Evolutionary conservation across 352 stramenopile species (phyloP).

Genomic region (Phytopythium mirpurense): DNA sequence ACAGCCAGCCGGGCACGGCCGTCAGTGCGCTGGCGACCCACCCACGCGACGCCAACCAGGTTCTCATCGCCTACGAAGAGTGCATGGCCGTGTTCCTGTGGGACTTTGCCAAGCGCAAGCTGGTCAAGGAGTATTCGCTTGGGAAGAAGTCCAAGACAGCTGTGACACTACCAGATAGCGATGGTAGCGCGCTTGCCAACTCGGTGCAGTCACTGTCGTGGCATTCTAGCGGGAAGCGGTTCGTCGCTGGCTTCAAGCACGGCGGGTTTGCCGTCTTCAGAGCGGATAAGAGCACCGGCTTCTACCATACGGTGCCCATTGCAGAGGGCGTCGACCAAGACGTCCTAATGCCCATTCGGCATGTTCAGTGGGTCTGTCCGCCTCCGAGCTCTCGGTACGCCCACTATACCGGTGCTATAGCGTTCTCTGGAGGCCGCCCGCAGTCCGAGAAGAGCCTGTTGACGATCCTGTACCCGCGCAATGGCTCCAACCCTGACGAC

Average conservation of each 20-base stretch:
- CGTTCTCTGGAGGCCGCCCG: slow-evolving; percentile 31
- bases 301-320: slow-evolving; percentile 21
- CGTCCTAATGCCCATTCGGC: slow-evolving; percentile 19
- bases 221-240: slow-evolving; percentile 74
- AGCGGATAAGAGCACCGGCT: slow-evolving; percentile 45
- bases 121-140: slow-evolving; percentile 35
- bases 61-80: slow-evolving; percentile 61
- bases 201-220: slow-evolving; percentile 59
- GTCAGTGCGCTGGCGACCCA: slow-evolving; percentile 51
- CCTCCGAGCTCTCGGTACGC: slow-evolving; percentile 49
- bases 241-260: slow-evolving; percentile 59
- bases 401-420: slow-evolving; percentile 42
- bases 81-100: slow-evolving; percentile 45
- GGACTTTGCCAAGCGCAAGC: slow-evolving; percentile 65
- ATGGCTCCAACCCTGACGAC: slow-evolving; percentile 33
- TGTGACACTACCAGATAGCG: slow-evolving; percentile 9
- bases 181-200: slow-evolving; percentile 18
- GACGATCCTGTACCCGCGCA: slow-evolving; percentile 38
- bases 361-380: slow-evolving; percentile 60
- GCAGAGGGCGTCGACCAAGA: slow-evolving; percentile 4
- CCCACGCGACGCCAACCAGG: slow-evolving; percentile 52
- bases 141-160: slow-evolving; percentile 18
- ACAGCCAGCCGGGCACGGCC: slow-evolving; percentile 13
- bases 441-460: slow-evolving; percentile 24
- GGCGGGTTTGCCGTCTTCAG: slow-evolving; percentile 59